These are phyloP conservation scores for Penicillium macrosclerotiorum DNA, from an alignment of 495 filamentous ascomycete genomes.

Conservation along the genomic window DNA sequence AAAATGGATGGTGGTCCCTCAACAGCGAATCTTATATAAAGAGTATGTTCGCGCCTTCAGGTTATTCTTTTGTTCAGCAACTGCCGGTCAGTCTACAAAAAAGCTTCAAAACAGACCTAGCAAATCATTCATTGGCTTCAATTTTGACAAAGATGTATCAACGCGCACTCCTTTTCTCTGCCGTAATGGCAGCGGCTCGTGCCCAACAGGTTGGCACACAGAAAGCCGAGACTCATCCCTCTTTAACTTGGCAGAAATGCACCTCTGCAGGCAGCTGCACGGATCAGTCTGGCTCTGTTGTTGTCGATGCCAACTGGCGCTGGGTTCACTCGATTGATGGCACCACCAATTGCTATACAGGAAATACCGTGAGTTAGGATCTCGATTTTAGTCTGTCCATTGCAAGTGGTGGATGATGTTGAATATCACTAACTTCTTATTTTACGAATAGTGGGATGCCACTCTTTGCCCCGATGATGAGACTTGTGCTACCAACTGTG, in stretches of 20 bases:
- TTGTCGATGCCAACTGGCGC: slow-evolving; percentile 66
- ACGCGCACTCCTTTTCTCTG: slow-evolving; percentile 29
- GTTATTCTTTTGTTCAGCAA: slow-evolving; percentile 15
- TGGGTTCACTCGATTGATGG: slow-evolving; percentile 53
- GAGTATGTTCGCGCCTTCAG: neutral
- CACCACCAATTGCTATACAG: slow-evolving; percentile 64
- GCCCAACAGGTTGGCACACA: slow-evolving; percentile 47
- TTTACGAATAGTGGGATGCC: slow-evolving; percentile 50
- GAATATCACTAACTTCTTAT: slow-evolving; percentile 2
- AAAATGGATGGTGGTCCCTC: neutral
- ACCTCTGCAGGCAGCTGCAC: slow-evolving; percentile 51
- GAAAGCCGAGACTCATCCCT: slow-evolving; percentile 58
- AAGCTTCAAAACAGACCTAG: slow-evolving; percentile 4
- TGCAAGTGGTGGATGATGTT: neutral
- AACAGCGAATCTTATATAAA: slow-evolving; percentile 24
- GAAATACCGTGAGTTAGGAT: slow-evolving; percentile 40
- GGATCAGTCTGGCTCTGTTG: slow-evolving; percentile 50
- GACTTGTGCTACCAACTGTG: slow-evolving; percentile 57
- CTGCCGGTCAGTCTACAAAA: slow-evolving; percentile 29
- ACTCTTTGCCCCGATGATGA: slow-evolving; percentile 52
- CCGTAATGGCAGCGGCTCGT: slow-evolving; percentile 23
- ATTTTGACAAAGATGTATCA: slow-evolving; percentile 29
- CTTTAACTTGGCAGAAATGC: slow-evolving; percentile 57
- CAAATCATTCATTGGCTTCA: slow-evolving; percentile 9
- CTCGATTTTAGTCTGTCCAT: neutral